Conservation (phyloP, 805 yeast genomes). For the Danielia oregonensis region DNA sequence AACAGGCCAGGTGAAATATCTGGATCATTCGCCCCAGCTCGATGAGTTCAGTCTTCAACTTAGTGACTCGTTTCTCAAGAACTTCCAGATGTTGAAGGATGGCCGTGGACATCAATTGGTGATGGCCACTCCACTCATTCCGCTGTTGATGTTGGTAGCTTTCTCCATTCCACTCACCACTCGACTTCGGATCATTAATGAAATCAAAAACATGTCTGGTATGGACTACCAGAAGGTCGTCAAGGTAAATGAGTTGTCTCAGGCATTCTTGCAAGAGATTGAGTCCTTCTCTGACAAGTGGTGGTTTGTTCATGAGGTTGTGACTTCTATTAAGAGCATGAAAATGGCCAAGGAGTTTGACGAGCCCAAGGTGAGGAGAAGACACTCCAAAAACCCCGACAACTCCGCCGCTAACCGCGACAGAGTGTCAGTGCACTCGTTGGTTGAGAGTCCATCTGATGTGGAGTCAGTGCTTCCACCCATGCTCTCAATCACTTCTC, state of each 20-base stretch:
- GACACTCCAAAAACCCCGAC: not conserved
- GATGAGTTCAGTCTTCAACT: conserved; percentile 10
- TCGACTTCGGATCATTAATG: conserved; percentile 6
- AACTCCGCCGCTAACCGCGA: not conserved
- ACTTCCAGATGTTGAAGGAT: conserved; percentile 8
- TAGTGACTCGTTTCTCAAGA: conserved; percentile 7
- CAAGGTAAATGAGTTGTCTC: conserved; percentile 2
- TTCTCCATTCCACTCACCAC: conserved; percentile 15
- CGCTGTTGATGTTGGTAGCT: conserved; percentile 15
- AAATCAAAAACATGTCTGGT: conserved; percentile 1
- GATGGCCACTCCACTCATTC: conserved; percentile 12
- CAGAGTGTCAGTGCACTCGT: conserved; percentile 8
- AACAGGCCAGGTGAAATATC: conserved; percentile 12
- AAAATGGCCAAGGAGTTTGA: not conserved
- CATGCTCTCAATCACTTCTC: conserved; percentile 14
- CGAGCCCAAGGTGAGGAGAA: not conserved
- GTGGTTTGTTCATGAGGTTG: conserved; percentile 16
- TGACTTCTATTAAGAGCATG: conserved; percentile 7
- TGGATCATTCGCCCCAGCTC: conserved; percentile 4
- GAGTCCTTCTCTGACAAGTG: conserved; percentile 9
- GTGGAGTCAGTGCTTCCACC: conserved; percentile 12
- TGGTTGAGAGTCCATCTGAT: conserved; percentile 11
- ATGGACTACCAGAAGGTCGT: conserved; percentile 1
- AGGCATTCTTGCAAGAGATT: conserved; percentile 9
- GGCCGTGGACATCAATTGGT: conserved; percentile 13